Base-by-base conservation (phyloP, 2,329 filamentous ascomycete species). In the Lachnellula suecica region DNA sequence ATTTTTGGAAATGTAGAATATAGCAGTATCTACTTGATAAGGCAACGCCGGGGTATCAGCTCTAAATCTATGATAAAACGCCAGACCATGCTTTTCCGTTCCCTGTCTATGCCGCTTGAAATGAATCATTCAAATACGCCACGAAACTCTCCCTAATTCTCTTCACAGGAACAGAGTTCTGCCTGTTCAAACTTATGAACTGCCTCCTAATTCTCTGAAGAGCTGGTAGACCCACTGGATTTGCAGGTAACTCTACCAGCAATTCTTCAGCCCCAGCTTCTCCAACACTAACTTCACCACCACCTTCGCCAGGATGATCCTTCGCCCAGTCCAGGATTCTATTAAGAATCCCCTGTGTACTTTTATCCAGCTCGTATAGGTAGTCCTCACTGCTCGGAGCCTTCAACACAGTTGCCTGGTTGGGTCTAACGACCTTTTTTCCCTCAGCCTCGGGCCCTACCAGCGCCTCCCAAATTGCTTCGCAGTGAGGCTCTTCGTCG, bases 191-290 rank as follows among this genome's bases (percentile, higher is more conserved):
- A 4, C 78, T 81, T 61, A 93, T 84, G 71, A 89, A 95, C 44
- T 91, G 88, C 63, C 90, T 79, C 54, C 90, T 78, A 61, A 92
- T 73, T 58, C 90, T 79, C 72, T 95, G 90, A 59, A 95, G 72
- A 67, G 91, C 87, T 8, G 89, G 85, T 40, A 94, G 67, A 1
- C 85, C 85, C 45, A 91, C 72, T 57, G 82, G 83, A 55, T 79
- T 82, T 9, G 75, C 72, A 0, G 89, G 89, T 45, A 94, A 72
- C 59, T 85, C 79, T 20, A 94, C 75, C 1, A 79, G 70, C 51
- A 85, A 69, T 15, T 79, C 77, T 2, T 82, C 77, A 13, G 53
- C 59, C 22, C 55, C 56, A 17, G 57, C 61, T 15, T 63, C 61
- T 11, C 53, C 61, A 50, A 59, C 47, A 54, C 57, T 70, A 24